A percentile compares a stretch with the other conserved stretches of the same genome.
Conservation (phyloP, 306 rosid species). For the Inga leiocalycina region DNA sequence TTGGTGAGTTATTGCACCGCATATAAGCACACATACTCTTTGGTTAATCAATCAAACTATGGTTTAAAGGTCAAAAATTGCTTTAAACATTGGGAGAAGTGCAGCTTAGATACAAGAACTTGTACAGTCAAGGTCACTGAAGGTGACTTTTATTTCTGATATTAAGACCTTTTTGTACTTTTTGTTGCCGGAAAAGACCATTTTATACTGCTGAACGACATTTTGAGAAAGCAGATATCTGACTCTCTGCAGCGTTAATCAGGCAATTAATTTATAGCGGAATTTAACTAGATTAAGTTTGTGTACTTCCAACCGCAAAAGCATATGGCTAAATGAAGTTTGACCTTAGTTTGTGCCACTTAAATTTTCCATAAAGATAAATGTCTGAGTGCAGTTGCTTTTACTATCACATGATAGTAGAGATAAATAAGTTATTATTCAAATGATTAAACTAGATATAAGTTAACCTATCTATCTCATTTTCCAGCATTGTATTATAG, state of each 20-base stretch:
- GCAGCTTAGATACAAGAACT: neutral
- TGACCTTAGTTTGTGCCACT: conserved; percentile 2
- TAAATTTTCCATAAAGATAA: conserved; percentile 11
- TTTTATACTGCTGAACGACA: conserved; percentile 4
- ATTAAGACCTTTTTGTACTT: conserved; percentile 1
- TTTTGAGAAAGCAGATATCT: conserved; percentile 15
- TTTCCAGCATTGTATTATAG: conserved; percentile 16
- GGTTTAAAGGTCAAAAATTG: conserved; percentile 23
- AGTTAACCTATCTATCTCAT: neutral
- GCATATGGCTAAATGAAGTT: neutral
- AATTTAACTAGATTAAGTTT: neutral
- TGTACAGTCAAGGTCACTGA: neutral
- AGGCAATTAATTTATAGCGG: neutral
- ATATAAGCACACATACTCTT: conserved; percentile 15
- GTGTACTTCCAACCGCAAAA: neutral
- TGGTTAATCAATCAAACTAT: conserved; percentile 21
- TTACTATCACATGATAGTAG: neutral
- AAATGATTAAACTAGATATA: conserved; percentile 9
- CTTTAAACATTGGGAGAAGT: conserved; percentile 2
- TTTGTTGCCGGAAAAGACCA: neutral
- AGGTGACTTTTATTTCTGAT: conserved; percentile 18
- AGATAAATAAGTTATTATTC: conserved; percentile 18
- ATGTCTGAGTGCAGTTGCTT: conserved; percentile 1
- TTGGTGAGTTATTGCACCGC: conserved; percentile 1
- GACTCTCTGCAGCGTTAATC: neutral